Evolutionary conservation across 352 stramenopile genomes (phyloP), one percentile per base, ranked within the genome.

Genomic region (Globisporangium uncinulatum): DNA sequence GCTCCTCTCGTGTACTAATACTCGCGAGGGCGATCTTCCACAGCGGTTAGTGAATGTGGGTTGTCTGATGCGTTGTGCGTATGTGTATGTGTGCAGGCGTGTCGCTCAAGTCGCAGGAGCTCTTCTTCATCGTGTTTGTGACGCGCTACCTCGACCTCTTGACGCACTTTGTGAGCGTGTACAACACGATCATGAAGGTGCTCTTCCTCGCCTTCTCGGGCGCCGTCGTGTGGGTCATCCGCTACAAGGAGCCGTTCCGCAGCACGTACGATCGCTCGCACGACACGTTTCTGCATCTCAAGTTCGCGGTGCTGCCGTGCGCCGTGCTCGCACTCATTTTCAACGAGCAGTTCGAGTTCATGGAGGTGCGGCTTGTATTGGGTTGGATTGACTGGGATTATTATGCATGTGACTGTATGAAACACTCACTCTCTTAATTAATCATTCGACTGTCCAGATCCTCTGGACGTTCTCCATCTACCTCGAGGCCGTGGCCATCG

Each of bases 401-500:
- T 29, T 29, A 29, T 47, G 42, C 15, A 24, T 15, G 6, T 4
- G 1, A 19, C 17, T 45, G 14, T 6, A n/a, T 45, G 42, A 29
- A 29, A 4, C 24, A 29, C 24, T 29, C 24, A 1, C 24, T 29
- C 24, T 29, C 24, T 29, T 29, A 29, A 1, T 29, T 29, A 29
- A 29, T 29, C 24, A 29, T 4, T 29, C 24, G 24, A 29, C 24
- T 29, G 24, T 29, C 24, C 48, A 94, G 52, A 94, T 98, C 63
- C 77, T 99, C 4, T 99, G 97, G 97, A 98, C 92, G 10, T 99
- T 99, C 70, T 99, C 95, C 29, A 99, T 99, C 65, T 99, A 98
- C 73, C 82, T 99, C 34, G 97, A 99, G 73, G 84, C 95, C 19
- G 84, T 99, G 53, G 95, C 97, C 29, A 99, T 99, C 67, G 88